phyloP scores from a whole-genome alignment of 2,329 filamentous ascomycete species.

The Diaporthe citriasiana region DNA sequence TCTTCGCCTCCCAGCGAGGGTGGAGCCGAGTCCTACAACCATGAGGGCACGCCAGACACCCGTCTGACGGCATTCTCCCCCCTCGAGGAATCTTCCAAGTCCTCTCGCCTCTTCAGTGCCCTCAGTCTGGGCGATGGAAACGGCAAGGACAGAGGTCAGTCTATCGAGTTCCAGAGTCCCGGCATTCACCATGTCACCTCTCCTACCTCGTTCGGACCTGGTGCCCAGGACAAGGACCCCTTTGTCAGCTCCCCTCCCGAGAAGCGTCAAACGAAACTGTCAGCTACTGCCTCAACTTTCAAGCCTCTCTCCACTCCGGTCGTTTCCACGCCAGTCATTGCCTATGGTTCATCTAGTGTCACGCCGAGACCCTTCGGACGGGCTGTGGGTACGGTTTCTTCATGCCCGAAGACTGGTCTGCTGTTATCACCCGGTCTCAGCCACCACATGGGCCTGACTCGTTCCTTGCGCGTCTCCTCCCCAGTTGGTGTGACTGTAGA shows the following conservation, averaged over 20 bases:
- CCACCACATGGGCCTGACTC: constrained; percentile 60
- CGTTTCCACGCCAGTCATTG: constrained; percentile 43
- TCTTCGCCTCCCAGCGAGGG: constrained; percentile 68
- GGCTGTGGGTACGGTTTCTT: constrained; percentile 39
- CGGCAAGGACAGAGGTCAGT: constrained; percentile 40
- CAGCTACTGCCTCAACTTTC: constrained; percentile 74
- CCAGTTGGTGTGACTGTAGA: constrained; percentile 49
- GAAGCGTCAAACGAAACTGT: constrained; percentile 65
- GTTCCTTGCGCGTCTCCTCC: constrained; percentile 59
- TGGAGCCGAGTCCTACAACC: constrained; percentile 68
- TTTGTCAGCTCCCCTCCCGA: constrained; percentile 61
- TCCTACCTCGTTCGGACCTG: constrained; percentile 47
- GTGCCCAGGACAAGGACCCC: constrained; percentile 63
- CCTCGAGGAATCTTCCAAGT: constrained; percentile 64
- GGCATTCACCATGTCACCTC: constrained; percentile 35
- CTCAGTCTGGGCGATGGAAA: constrained; percentile 51
- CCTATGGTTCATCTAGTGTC: constrained; percentile 43
- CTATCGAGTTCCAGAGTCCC: constrained; percentile 45
- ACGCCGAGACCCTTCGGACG: constrained; percentile 33
- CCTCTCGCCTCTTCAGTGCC: constrained; percentile 54
- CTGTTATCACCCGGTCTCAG: constrained; percentile 58
- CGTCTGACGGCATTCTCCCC: constrained; percentile 75
- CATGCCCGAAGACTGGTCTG: constrained; percentile 45
- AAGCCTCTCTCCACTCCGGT: constrained; percentile 60
- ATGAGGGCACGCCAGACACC: constrained; percentile 73